These are phyloP conservation scores for Beta macrorhiza DNA, from an alignment of 179 eudicot genomes.

Conservation along the genomic window DNA sequence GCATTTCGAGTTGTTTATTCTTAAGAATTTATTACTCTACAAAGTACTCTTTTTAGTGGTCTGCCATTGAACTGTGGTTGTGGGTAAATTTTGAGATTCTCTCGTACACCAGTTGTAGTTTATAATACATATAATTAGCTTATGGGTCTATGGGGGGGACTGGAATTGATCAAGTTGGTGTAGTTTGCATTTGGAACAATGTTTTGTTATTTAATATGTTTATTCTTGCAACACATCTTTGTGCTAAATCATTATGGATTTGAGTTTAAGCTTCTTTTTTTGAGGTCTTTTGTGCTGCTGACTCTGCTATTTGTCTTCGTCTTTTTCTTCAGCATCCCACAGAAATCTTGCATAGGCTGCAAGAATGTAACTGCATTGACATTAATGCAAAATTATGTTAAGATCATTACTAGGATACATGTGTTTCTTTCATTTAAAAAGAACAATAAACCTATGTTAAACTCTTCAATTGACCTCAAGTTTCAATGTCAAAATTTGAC, in stretches of 20 bases:
- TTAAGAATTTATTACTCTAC: constrained; percentile 14
- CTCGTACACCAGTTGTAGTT: constrained; percentile 19
- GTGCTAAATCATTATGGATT: background rate
- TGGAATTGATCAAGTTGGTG: constrained; percentile 14
- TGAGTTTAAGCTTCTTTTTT: background rate
- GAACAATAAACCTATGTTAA: too few species aligned
- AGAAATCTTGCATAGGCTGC: constrained; percentile 18
- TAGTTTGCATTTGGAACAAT: constrained; percentile 21
- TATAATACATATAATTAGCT: constrained; percentile 29
- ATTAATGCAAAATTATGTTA: background rate
- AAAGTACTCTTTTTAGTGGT: constrained; percentile 21
- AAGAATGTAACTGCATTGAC: constrained; percentile 10
- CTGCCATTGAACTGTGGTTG: constrained; percentile 28
- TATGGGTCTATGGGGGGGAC: constrained; percentile 17
- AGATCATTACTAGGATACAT: background rate
- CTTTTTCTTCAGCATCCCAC: constrained; percentile 17
- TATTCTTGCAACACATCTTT: constrained; percentile 7
- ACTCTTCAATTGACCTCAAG: too few species aligned
- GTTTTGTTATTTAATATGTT: constrained; percentile 16
- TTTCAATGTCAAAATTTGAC: too few species aligned
- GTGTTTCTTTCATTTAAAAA: too few species aligned
- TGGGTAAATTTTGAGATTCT: constrained; percentile 32
- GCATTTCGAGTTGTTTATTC: constrained; percentile 22
- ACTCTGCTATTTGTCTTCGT: background rate
- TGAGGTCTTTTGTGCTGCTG: background rate